A percentile compares a stretch with the other conserved stretches of the same genome.
phyloP scores from a whole-genome alignment of 805 yeast genomes.

The Candida germanica region DNA sequence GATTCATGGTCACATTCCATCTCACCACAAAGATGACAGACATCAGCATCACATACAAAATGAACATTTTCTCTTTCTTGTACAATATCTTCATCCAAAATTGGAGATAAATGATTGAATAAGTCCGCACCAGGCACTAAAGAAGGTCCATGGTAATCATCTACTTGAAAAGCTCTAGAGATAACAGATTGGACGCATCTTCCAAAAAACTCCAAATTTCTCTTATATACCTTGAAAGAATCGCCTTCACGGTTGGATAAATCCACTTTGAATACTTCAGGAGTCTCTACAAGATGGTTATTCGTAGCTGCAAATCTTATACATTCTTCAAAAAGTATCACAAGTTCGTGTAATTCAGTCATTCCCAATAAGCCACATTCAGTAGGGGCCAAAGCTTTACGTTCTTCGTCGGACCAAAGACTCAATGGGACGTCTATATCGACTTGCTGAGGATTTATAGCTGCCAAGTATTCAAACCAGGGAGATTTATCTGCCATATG shows the following conservation, averaged over 20 bases:
- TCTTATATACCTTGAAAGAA: conserved; percentile 12
- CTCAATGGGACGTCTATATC: conserved; percentile 51
- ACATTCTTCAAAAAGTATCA: conserved; percentile 37
- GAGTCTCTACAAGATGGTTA: conserved; percentile 28
- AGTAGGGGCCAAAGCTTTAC: conserved; percentile 52
- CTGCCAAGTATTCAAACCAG: conserved; percentile 66
- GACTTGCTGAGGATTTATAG: conserved; percentile 41
- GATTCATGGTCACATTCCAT: conserved; percentile 30
- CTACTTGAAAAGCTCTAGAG: conserved; percentile 80
- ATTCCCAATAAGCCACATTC: conserved; percentile 61
- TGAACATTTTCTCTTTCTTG: conserved; percentile 50
- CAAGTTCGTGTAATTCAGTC: conserved; percentile 45
- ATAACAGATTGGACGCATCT: conserved; percentile 59
- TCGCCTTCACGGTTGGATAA: conserved; percentile 21
- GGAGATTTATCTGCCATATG: conserved; percentile 64
- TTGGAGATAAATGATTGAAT: conserved; percentile 65
- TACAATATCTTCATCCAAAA: conserved; percentile 10
- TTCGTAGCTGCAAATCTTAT: conserved; percentile 38
- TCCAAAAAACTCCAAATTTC: conserved; percentile 47
- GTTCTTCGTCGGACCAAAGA: conserved; percentile 57
- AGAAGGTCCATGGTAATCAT: conserved; percentile 67
- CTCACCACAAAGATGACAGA: conserved; percentile 34
- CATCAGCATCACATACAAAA: conserved; percentile 45
- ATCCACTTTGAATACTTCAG: conserved; percentile 29
- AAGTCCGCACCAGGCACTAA: conserved; percentile 91